phyloP scores from a whole-genome alignment of 306 rosid species.

The Sphenostylis stenocarpa region DNA sequence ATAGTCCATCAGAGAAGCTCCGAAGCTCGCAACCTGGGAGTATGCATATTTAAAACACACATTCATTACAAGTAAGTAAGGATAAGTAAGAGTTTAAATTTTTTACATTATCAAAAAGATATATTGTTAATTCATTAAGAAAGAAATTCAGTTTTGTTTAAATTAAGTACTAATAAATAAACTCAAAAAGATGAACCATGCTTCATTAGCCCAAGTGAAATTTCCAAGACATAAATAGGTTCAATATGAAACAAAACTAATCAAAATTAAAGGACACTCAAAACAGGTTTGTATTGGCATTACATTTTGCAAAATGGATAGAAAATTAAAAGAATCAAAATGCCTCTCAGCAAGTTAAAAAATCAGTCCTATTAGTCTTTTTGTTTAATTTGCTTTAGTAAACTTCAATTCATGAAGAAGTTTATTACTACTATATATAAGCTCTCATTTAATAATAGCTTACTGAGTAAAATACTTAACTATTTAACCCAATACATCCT shows the following conservation, averaged over 20 bases:
- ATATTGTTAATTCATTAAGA: no score
- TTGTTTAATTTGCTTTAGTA: not conserved
- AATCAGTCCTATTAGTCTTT: not conserved
- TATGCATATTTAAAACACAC: not conserved
- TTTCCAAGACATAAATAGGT: not conserved
- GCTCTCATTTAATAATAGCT: no score
- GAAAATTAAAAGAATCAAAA: no score
- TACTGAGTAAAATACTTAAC: no score
- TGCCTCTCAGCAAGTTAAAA: no score
- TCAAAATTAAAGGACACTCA: not conserved
- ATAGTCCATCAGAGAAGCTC: constrained; percentile 51
- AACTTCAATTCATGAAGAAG: no score
- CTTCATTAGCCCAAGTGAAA: not conserved
- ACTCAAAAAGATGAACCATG: not conserved
- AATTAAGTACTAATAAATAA: not conserved
- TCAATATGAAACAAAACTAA: not conserved
- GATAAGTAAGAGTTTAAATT: no score
- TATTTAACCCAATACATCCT: not conserved
- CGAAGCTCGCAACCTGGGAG: constrained; percentile 66
- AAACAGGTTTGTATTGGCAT: not conserved
- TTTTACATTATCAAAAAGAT: no score
- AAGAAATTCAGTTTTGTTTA: no score
- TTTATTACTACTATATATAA: not conserved
- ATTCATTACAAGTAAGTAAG: not conserved
- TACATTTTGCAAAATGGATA: not conserved